Base-by-base conservation (phyloP, 225 moss, liverwort and hornwort genomes). In the Anthoceros angustus region DNA sequence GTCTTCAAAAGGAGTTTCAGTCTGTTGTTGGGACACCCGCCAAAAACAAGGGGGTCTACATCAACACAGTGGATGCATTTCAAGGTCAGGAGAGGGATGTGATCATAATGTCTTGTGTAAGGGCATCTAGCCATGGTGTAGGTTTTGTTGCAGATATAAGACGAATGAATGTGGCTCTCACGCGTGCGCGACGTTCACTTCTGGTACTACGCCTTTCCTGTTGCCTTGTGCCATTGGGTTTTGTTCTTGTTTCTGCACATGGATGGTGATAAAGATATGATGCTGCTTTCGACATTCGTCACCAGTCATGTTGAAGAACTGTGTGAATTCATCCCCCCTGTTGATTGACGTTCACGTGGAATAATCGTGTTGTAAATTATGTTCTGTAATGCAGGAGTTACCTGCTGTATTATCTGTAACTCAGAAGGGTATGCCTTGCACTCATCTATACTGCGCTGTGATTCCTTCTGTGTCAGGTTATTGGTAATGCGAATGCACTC, bases 51-150 rank as follows among this genome's bases (percentile, higher is more conserved):
- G 87, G 89, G 10, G 98, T 99, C 11, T 92, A 99, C 67, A 92
- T 99, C 26, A 99, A 99, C 61, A 99, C 98, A 9, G 98, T 99
- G 61, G 98, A 99, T 82, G 92, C 98, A 25, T 99, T 99, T 68
- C 98, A 99, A 79, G 98, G 98, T 8, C 98, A 99, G 62, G 98
- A 99, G 76, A 85, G 98, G 25, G 98, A 99, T 48, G 87, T 99
- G n/a, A 99, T 99, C 41, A 84, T 99, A 77, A 99, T 99, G 98
- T 99, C 98, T 41, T 99, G 98, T 72, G 98, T 99, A 32, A 82
- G 98, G 39, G 98, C 98, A 66, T 99, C 98, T 11, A 76, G 85
- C 63, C 81, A 99, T 72, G 98, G 98, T 68, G 98, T 99, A 15
- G 98, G 98, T 12, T 99, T 99, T 73, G 98, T 99, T 73, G 98